Base-by-base conservation (phyloP, 1,139 yeast genomes). In the Yamadazyma blattariae region DNA sequence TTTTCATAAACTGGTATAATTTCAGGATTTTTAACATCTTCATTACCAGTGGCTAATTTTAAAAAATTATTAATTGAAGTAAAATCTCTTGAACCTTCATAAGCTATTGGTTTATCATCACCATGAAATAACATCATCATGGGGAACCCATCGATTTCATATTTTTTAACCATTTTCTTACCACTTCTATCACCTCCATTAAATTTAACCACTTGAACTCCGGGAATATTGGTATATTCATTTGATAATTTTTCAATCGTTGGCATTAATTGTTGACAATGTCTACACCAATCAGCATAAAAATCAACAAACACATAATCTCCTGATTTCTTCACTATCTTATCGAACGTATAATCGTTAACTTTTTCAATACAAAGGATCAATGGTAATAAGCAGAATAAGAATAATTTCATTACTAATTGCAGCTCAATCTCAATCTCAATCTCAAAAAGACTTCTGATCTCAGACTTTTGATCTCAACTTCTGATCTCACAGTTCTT, bases 281-380 rank as follows among this genome's bases (percentile, higher is more conserved):
- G 90, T 33, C 85, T 73, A 53, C 95, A 85, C 95, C 94, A 85
- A 36, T 76, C 77, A 25, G 92, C 87, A 50, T 82, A 83, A 52
- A 83, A 82, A 41, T 85, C 86, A 33, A 85, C 85, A 41, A 85
- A 67, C 0, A 87, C 71, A 41, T 74, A 78, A 46, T 82, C 77
- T 7, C 78, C 82, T 1, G 82, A 69, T 14, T 69, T 62, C 34
- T 72, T 56, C 11, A 80, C 82, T 25, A 75, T 56, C 16, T 67
- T 71, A 32, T 77, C 76, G 51, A 85, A 78, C 41, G 69, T 74
- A 35, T 67, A 61, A 45, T 70, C 76, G 40, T 57, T 61, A 20
- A 64, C 64, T 42, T 56, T 58, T 15, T 45, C 50, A 20, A 46
- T 18, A 17, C 38, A 40, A 3, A 36, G n/a, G 1, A 35, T 35